Evolutionary conservation across 164 flowering plant species (phyloP).

Genomic region (Platanus orientalis): DNA sequence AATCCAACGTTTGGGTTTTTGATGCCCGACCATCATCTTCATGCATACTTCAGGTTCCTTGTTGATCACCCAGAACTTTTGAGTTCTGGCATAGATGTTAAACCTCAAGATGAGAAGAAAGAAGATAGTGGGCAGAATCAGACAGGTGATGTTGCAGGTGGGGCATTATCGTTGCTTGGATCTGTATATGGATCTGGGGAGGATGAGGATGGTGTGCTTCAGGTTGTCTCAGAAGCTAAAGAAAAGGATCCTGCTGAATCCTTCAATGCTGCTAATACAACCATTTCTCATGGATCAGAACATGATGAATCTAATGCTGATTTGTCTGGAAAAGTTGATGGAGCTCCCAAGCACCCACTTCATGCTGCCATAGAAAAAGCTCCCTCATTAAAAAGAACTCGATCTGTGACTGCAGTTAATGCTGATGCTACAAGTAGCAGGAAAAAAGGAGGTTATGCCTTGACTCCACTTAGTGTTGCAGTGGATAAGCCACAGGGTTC

Average conservation of each 20-base stretch:
- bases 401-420: slow-evolving; percentile 22
- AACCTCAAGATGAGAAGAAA: slow-evolving; percentile 33
- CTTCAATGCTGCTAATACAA: slow-evolving; percentile 14
- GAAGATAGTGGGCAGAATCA: slow-evolving; percentile 21
- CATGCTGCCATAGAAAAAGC: slow-evolving; percentile 34
- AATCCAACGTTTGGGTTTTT: slow-evolving; percentile 96
- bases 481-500: slow-evolving; percentile 32
- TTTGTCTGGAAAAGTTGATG: slow-evolving; percentile 25
- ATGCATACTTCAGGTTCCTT: slow-evolving; percentile 84
- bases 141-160: slow-evolving; percentile 31
- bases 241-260: slow-evolving; percentile 19
- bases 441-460: slow-evolving; percentile 32
- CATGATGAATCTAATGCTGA: slow-evolving; percentile 12
- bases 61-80: slow-evolving; percentile 74
- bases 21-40: slow-evolving; percentile 90
- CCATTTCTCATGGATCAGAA: slow-evolving; percentile 20
- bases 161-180: slow-evolving; percentile 85
- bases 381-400: slow-evolving; percentile 29
- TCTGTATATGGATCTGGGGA: slow-evolving; percentile 82
- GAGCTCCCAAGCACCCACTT: slow-evolving; percentile 18
- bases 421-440: slow-evolving; percentile 19
- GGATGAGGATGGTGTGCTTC: slow-evolving; percentile 64
- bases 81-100: slow-evolving; percentile 28
- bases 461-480: slow-evolving; percentile 15
- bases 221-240: slow-evolving; percentile 20